Conservation (phyloP, 345 rosid genomes). For the Ceriops zippeliana region DNA sequence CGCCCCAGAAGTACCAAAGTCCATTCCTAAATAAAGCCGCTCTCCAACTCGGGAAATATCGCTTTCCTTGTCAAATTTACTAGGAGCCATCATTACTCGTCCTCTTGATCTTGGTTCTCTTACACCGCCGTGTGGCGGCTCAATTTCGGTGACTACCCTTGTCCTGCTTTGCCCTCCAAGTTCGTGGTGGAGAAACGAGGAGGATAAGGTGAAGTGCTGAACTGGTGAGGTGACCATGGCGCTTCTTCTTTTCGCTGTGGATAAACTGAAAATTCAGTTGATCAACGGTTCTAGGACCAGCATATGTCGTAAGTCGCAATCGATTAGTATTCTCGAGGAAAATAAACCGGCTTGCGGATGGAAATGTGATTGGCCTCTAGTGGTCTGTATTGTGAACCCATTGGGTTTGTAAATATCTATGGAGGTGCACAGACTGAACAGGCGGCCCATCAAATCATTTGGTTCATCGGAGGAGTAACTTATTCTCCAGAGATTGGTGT, state of each 20-base stretch:
- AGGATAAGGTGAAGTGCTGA: conserved; percentile 1
- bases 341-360: too few species aligned
- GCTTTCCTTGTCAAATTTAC: conserved; percentile 18
- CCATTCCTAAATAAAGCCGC: conserved; percentile 79
- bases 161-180: conserved; percentile 35
- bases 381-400: too few species aligned
- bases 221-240: conserved; percentile 2
- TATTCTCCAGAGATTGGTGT: not conserved
- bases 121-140: not conserved
- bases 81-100: conserved; percentile 30
- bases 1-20: conserved; percentile 95
- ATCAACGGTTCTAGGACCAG: too few species aligned
- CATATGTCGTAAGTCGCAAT: too few species aligned
- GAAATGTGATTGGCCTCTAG: too few species aligned
- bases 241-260: not conserved
- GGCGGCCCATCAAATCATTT: too few species aligned
- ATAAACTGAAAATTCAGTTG: not conserved
- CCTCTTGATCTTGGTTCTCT: conserved; percentile 13
- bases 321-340: too few species aligned
- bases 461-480: not conserved
- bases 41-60: conserved; percentile 21
- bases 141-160: conserved; percentile 16
- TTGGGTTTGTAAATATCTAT: too few species aligned
- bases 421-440: too few species aligned
- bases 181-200: not conserved